Conservation (phyloP, 2,329 filamentous ascomycete species). For the Lasiodiplodia sp. region DNA sequence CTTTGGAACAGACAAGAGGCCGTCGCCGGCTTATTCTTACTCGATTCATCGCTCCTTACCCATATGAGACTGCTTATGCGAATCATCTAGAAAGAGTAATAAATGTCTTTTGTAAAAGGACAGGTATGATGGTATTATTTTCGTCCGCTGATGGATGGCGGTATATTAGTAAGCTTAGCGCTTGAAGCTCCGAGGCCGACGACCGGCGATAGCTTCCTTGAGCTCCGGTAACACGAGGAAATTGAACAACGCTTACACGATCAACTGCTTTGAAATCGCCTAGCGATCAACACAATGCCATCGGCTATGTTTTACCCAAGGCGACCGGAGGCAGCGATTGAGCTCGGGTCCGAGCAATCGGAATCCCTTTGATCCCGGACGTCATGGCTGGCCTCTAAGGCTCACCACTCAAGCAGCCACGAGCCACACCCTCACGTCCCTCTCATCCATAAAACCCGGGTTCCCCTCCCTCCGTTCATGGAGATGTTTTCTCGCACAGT, state of each 20-base stretch:
- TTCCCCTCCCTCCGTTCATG: background rate
- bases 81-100: background rate
- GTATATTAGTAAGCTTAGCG: background rate
- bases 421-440: background rate
- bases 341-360: background rate
- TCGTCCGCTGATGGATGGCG: background rate
- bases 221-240: background rate
- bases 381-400: background rate
- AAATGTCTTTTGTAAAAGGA: background rate
- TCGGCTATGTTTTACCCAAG: background rate
- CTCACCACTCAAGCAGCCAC: background rate
- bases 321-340: background rate
- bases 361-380: background rate
- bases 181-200: background rate
- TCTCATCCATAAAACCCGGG: background rate
- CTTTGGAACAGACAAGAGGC: background rate
- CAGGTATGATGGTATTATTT: background rate
- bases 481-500: constrained; percentile 20
- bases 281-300: background rate
- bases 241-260: constrained; percentile 7
- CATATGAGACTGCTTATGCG: too few species aligned
- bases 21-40: background rate
- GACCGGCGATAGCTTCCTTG: background rate
- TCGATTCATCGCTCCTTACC: background rate
- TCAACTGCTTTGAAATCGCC: constrained; percentile 12